Percentiles rank a stretch among this genome's conserved stretches.
These are phyloP conservation scores for Trichosporon coremiiforme DNA, from an alignment of 1,284 basidiomycete genomes.

Conservation along the genomic window DNA sequence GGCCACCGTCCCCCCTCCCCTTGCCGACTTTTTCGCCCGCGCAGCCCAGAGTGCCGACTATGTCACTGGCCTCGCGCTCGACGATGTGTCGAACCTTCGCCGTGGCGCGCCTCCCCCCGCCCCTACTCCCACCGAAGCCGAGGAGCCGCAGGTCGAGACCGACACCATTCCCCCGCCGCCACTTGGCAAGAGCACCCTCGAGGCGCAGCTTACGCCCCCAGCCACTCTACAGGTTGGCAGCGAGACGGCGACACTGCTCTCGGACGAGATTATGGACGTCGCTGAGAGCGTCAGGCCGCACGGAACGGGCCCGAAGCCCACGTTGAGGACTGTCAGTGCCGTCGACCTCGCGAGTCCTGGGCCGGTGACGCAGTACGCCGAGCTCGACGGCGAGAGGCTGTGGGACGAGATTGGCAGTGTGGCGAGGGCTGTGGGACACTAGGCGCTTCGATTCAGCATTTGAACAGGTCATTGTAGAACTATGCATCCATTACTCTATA, in stretches of 20 bases:
- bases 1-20: slow-evolving; percentile 8
- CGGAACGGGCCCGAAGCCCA: background rate
- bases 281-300: slow-evolving; percentile 19
- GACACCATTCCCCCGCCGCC: slow-evolving; percentile 2
- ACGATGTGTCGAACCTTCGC: slow-evolving; percentile 26
- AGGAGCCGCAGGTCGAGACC: background rate
- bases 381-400: slow-evolving; percentile 25
- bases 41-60: slow-evolving; percentile 17
- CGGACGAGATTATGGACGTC: slow-evolving; percentile 29
- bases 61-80: slow-evolving; percentile 5
- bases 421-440: slow-evolving; percentile 17
- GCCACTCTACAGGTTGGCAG: background rate
- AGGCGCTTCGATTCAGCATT: too few relatives aligned
- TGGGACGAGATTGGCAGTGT: slow-evolving; percentile 27
- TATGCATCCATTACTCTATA: slow-evolving; percentile 20
- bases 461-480: slow-evolving; percentile 13
- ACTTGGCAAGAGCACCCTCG: background rate
- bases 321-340: slow-evolving; percentile 22
- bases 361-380: slow-evolving; percentile 27
- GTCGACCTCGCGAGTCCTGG: slow-evolving; percentile 28
- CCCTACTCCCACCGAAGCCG: background rate
- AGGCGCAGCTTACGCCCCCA: slow-evolving; percentile 10
- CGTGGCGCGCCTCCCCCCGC: slow-evolving; percentile 15
- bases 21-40: slow-evolving; percentile 23
- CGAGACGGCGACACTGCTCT: slow-evolving; percentile 20